These are phyloP conservation scores for Hippophae tibetana DNA, from an alignment of 306 rosid genomes.

Conservation along the genomic window DNA sequence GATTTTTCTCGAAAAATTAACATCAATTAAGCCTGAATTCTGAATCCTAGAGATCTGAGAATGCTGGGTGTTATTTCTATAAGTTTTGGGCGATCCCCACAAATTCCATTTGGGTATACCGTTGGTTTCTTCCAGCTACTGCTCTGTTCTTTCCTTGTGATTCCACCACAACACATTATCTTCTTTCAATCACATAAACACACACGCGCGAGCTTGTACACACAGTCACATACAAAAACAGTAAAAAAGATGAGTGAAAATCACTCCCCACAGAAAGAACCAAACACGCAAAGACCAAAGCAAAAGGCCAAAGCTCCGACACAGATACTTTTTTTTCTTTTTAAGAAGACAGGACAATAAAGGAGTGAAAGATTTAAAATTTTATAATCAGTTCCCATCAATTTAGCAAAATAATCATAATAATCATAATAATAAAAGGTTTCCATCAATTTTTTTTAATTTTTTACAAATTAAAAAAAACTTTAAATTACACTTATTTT, in stretches of 20 bases:
- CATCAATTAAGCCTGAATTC: constrained; percentile 20
- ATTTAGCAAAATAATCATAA: too few species aligned
- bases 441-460: too few species aligned
- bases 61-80: constrained; percentile 25
- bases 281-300: too few species aligned
- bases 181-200: constrained; percentile 24
- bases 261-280: constrained; percentile 26
- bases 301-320: constrained; percentile 35
- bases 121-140: constrained; percentile 12
- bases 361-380: too few species aligned
- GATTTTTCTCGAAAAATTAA: constrained; percentile 36
- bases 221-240: background rate
- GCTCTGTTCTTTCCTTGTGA: constrained; percentile 27
- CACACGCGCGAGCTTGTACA: background rate
- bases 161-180: constrained; percentile 32
- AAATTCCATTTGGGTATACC: constrained; percentile 33
- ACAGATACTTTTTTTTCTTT: constrained; percentile 35
- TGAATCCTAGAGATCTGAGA: constrained; percentile 86
- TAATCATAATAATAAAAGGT: too few species aligned
- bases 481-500: background rate
- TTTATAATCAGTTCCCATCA: too few species aligned
- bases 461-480: background rate
- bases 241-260: constrained; percentile 22
- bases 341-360: too few species aligned
- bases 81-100: constrained; percentile 35